Percentiles rank a stretch among this genome's conserved stretches.
Evolutionary conservation across 1,284 basidiomycete species (phyloP).

Genomic region (Boletus sp.): DNA sequence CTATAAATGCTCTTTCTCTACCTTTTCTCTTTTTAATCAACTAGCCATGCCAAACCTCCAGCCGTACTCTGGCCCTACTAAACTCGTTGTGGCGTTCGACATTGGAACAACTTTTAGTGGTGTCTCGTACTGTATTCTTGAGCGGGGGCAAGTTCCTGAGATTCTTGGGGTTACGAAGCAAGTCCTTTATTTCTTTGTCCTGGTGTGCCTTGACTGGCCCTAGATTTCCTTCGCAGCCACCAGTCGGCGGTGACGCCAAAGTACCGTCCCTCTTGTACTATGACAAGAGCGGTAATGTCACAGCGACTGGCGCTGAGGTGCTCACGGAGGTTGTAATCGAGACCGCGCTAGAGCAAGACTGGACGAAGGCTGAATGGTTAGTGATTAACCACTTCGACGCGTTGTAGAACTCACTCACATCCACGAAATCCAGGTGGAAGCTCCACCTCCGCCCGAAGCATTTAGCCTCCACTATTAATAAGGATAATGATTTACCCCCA

Average conservation of each 20-base stretch:
- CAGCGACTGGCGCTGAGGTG: neutral
- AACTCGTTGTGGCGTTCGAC: neutral
- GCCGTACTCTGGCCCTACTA: neutral
- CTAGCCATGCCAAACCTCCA: neutral
- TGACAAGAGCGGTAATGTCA: neutral
- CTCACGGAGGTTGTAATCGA: neutral
- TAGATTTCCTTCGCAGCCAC: neutral
- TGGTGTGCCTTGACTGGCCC: neutral
- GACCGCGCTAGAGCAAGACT: neutral
- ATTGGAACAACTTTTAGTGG: neutral
- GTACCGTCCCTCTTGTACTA: neutral
- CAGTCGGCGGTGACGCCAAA: neutral
- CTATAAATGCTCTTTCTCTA: neutral
- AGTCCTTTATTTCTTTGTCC: neutral
- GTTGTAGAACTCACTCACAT: too few relatives aligned
- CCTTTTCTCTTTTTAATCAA: neutral
- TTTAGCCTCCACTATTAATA: neutral
- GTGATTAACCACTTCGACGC: neutral
- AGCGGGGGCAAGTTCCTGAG: neutral
- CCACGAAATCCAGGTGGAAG: neutral
- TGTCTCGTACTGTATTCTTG: neutral
- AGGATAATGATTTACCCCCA: neutral
- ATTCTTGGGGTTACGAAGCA: neutral
- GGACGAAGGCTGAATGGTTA: neutral
- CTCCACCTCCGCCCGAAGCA: neutral